Base-by-base conservation (phyloP, 805 yeast genomes). In the Saccharomycopsis amapae region DNA sequence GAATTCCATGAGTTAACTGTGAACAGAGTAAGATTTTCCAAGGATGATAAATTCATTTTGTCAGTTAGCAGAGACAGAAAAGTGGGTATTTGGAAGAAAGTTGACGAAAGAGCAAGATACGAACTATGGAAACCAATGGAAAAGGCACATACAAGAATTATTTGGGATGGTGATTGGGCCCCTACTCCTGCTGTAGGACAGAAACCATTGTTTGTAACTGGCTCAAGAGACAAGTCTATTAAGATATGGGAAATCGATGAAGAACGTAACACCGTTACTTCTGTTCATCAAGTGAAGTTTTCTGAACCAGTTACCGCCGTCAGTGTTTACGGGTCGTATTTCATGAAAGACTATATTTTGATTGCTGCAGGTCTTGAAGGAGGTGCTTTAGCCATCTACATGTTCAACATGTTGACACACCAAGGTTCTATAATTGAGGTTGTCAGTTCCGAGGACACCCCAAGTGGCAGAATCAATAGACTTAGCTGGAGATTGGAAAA, bases 121-220 rank as follows among this genome's bases (percentile, higher is more conserved):
- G 60, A 63, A 17, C 62, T 76, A 45, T 58, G 55, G 24, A 49
- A 48, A 38, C 54, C 64, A 17, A 71, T 74, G 45, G 76, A 76
- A 30, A 86, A 83, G 60, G 96, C 96, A 0, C 99, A 94, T 59
- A 63, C 82, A 1, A 77, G 97, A 62, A 90, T 93, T 56, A 77
- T 93, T 36, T 94, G 98, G 98, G 97, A 93, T 65, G 81, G 90
- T 59, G 75, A 84, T 32, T 93, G 97, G 96, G 67, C 80, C 0
- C 86, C 88, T 3, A 49, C 38, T 34, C 10, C n/a, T n/a, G n/a
- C n/a, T n/a, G 38, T 12, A n/a, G 32, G 32, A 28, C 56, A n/a
- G 66, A 57, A 2, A 58, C 58, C 40, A 72, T 68, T 5, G 41
- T 89, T 90, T 57, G 71, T 85, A 13, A 89, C 97, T 0, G 94